Percentiles rank a stretch among this genome's conserved stretches.
phyloP scores from a whole-genome alignment of 805 yeast genomes.

The Priceomyces fermenticarens region DNA sequence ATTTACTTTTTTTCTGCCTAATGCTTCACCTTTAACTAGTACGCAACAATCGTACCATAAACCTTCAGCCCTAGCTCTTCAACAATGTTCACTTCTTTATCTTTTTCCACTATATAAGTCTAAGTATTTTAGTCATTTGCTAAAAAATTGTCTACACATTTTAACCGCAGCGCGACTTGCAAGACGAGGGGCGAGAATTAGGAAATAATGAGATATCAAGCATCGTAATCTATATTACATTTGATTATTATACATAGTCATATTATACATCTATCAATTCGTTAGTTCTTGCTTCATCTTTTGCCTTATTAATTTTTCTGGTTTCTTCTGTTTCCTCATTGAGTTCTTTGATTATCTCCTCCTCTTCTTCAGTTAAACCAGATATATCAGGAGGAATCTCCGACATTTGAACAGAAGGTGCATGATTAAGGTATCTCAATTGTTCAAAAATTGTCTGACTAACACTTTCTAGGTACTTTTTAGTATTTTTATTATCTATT shows the following conservation, averaged over 20 bases:
- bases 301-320: constrained; percentile 9
- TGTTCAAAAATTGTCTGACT: constrained; percentile 76
- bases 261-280: constrained; percentile 13
- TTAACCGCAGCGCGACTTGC: too few relatives aligned
- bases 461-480: constrained; percentile 78
- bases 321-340: constrained; percentile 26
- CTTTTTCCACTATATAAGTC: neutral
- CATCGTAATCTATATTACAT: constrained; percentile 4
- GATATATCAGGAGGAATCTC: constrained; percentile 74
- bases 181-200: too few relatives aligned
- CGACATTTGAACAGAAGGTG: constrained; percentile 92
- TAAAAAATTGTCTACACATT: too few relatives aligned
- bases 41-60: neutral
- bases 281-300: constrained; percentile 26
- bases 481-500: constrained; percentile 81
- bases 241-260: neutral
- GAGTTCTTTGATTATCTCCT: constrained; percentile 33
- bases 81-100: neutral
- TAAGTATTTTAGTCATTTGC: too few relatives aligned
- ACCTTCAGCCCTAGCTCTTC: neutral
- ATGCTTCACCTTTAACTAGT: neutral
- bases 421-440: constrained; percentile 76
- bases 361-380: constrained; percentile 44
- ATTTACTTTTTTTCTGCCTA: constrained; percentile 7
- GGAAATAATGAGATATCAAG: too few relatives aligned